phyloP scores from a whole-genome alignment of 768 basidiomycete species.

The Termitomyces sp. region DNA sequence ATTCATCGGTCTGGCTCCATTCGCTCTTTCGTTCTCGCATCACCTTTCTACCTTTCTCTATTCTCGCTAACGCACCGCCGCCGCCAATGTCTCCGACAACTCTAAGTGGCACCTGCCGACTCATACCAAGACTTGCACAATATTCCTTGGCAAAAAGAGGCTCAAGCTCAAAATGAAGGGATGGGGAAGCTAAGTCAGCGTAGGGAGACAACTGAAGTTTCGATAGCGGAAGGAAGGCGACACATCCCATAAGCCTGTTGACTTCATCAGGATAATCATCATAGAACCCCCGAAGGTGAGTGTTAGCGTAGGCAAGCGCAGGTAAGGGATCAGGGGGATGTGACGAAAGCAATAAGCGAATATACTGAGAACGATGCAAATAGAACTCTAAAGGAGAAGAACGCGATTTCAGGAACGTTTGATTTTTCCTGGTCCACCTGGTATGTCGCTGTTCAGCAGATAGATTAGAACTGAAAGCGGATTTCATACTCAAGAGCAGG shows the following conservation, averaged over 20 bases:
- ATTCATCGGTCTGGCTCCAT: slow-evolving; percentile 85
- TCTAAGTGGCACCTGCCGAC: slow-evolving; percentile 79
- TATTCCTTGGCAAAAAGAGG: slow-evolving; percentile 87
- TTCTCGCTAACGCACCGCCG: slow-evolving; percentile 83
- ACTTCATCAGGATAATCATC: slow-evolving; percentile 58
- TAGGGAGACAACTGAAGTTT: slow-evolving; percentile 70
- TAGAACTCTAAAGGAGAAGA: slow-evolving; percentile 84
- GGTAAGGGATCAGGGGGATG: slow-evolving; percentile 49
- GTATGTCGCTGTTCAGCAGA: slow-evolving; percentile 1
- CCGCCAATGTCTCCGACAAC: slow-evolving; percentile 93
- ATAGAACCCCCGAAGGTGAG: slow-evolving; percentile 60
- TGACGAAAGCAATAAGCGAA: slow-evolving; percentile 66
- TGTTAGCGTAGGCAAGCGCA: slow-evolving; percentile 74
- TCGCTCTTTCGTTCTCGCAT: slow-evolving; percentile 92
- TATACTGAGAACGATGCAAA: slow-evolving; percentile 87
- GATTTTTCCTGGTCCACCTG: slow-evolving; percentile 77
- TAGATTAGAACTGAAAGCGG: background rate
- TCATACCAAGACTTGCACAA: slow-evolving; percentile 83
- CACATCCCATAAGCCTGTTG: slow-evolving; percentile 61
- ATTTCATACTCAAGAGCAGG: slow-evolving; percentile 68
- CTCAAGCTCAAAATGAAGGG: slow-evolving; percentile 72
- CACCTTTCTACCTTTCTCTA: slow-evolving; percentile 91
- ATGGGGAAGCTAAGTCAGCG: slow-evolving; percentile 64
- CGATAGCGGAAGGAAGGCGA: slow-evolving; percentile 64
- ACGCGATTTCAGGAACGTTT: slow-evolving; percentile 57